Evolutionary conservation across 2,329 filamentous ascomycete species (phyloP).

Genomic region (Ophiocordyceps robertsii): DNA sequence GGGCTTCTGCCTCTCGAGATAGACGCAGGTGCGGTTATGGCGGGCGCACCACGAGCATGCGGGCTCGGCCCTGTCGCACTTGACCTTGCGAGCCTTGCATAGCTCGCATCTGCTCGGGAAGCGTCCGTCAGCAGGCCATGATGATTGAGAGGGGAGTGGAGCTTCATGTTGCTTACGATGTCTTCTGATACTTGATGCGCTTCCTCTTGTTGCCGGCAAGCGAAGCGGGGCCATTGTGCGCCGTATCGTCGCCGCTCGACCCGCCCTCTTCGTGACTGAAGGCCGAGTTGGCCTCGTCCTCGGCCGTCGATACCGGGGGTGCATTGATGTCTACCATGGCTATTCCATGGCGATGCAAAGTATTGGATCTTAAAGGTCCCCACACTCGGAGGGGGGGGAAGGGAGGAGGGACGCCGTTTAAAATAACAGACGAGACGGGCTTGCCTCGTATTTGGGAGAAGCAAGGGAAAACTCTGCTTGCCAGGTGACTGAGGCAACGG

Average conservation of each 20-base stretch:
- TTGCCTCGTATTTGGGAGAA: too few relatives aligned
- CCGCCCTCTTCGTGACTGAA: conserved; percentile 21
- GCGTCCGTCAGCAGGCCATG: background rate
- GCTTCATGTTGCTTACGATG: conserved; percentile 18
- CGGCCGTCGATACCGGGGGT: conserved; percentile 14
- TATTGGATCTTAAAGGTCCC: background rate
- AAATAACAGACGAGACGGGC: too few relatives aligned
- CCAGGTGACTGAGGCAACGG: too few relatives aligned
- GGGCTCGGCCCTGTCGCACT: conserved; percentile 39
- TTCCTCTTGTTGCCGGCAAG: conserved; percentile 22
- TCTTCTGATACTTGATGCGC: conserved; percentile 26
- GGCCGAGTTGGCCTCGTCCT: conserved; percentile 21
- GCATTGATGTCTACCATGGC: conserved; percentile 6
- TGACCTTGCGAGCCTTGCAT: conserved; percentile 31
- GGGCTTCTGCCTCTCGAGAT: conserved; percentile 58
- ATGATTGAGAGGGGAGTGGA: conserved; percentile 1
- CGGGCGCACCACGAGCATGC: conserved; percentile 60
- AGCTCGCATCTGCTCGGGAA: conserved; percentile 22
- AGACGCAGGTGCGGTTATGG: conserved; percentile 53
- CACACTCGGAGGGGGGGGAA: background rate
- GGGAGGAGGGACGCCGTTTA: too few relatives aligned
- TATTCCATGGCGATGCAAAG: conserved; percentile 1
- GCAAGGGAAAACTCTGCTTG: too few relatives aligned
- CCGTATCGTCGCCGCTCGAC: conserved; percentile 22
- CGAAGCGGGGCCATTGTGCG: conserved; percentile 11